Percentiles rank a stretch among this genome's conserved stretches.
These are phyloP conservation scores for Heterobasidion irregulare DNA, from an alignment of 1,284 basidiomycete genomes.

Conservation along the genomic window DNA sequence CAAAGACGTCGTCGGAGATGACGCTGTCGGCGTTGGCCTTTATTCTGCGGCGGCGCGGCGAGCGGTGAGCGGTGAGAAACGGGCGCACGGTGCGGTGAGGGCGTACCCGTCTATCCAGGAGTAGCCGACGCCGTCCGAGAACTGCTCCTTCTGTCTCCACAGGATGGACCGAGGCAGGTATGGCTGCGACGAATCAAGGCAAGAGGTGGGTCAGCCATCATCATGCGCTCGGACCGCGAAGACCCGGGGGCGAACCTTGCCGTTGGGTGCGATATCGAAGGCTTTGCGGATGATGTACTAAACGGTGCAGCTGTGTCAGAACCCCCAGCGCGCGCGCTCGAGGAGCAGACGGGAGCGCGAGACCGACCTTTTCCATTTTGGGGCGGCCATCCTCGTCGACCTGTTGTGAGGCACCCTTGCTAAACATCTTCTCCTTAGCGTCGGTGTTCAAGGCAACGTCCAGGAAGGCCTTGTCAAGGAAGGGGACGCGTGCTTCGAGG, in stretches of 20 bases:
- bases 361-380: conserved; percentile 84
- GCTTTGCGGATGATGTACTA: conserved; percentile 97
- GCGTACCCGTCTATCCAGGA: conserved; percentile 96
- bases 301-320: not conserved
- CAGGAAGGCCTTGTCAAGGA: conserved; percentile 96
- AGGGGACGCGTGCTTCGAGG: conserved; percentile 96
- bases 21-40: conserved; percentile 78
- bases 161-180: conserved; percentile 94
- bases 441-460: conserved; percentile 92
- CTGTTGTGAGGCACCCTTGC: conserved; percentile 72
- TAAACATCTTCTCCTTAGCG: conserved; percentile 86
- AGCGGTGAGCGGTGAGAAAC: not conserved
- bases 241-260: conserved; percentile 46
- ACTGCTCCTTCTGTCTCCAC: conserved; percentile 99
- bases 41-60: conserved; percentile 43
- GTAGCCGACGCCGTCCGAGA: conserved; percentile 98
- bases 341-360: not conserved
- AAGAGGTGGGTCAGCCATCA: no score
- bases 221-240: not conserved
- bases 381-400: conserved; percentile 81
- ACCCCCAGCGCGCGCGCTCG: not conserved
- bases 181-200: conserved; percentile 38
- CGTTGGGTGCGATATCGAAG: conserved; percentile 84
- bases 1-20: conserved; percentile 82
- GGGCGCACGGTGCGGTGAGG: not conserved